Evolutionary conservation across 2,329 filamentous ascomycete genomes (phyloP).

Genomic region (Drechmeria coniospora): DNA sequence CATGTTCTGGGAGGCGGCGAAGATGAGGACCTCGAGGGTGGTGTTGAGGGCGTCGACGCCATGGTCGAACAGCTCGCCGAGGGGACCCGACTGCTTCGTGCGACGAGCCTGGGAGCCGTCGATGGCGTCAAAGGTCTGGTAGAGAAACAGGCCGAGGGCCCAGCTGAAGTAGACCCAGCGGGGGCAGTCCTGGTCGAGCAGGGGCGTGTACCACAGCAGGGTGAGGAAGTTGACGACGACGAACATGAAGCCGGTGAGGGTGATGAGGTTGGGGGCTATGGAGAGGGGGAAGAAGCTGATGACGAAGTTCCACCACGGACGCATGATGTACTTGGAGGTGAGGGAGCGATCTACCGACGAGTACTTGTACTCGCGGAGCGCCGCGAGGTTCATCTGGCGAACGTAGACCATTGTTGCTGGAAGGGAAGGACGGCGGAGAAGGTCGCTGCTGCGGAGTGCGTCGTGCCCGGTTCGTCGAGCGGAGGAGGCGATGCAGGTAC

Average conservation of each 20-base stretch:
- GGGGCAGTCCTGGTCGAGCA: conserved; percentile 82
- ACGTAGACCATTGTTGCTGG: conserved; percentile 99
- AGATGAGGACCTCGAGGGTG: conserved; percentile 80
- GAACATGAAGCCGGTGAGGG: conserved; percentile 78
- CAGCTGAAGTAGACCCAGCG: conserved; percentile 90
- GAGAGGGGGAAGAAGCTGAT: conserved; percentile 89
- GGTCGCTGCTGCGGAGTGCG: too few relatives aligned
- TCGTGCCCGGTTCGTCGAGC: too few relatives aligned
- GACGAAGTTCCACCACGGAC: conserved; percentile 93
- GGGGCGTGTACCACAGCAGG: conserved; percentile 91
- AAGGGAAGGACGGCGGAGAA: too few relatives aligned
- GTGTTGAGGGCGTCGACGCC: conserved; percentile 96
- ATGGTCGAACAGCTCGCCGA: conserved; percentile 95
- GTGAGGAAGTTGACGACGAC: conserved; percentile 82
- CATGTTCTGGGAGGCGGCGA: conserved; percentile 82
- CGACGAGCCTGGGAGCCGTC: conserved; percentile 86
- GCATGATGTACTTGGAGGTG: conserved; percentile 81
- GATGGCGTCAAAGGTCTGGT: conserved; percentile 96
- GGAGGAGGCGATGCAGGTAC: too few relatives aligned
- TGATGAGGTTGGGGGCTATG: conserved; percentile 86
- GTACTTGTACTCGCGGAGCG: conserved; percentile 92
- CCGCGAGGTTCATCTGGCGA: conserved; percentile 74
- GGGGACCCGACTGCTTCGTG: conserved; percentile 79
- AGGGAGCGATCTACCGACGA: conserved; percentile 80
- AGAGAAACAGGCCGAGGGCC: conserved; percentile 79